Conservation (phyloP, 352 stramenopile species). For the Aphanomyces stellatus region DNA sequence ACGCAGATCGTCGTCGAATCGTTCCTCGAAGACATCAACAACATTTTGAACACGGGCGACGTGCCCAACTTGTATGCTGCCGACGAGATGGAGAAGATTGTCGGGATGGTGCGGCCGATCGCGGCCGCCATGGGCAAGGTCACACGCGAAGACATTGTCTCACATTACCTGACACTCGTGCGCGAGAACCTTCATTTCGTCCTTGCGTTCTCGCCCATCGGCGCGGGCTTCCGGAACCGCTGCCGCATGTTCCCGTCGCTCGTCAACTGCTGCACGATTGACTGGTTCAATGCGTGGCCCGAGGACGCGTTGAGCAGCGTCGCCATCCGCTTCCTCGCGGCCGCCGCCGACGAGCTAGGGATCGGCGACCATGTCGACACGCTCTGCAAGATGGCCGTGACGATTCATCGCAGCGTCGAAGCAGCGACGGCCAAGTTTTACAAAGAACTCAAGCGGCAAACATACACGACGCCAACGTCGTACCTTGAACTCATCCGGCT, state of each 20-base stretch:
- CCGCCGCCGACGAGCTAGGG: conserved; percentile 71
- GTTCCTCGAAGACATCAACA: conserved; percentile 94
- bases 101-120: conserved; percentile 71
- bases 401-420: conserved; percentile 89
- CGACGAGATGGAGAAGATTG: conserved; percentile 89
- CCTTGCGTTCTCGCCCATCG: conserved; percentile 89
- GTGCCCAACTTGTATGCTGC: conserved; percentile 88
- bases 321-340: conserved; percentile 82
- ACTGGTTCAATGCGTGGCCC: conserved; percentile 95
- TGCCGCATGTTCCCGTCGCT: conserved; percentile 93
- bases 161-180: conserved; percentile 87
- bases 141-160: conserved; percentile 74
- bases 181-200: conserved; percentile 92
- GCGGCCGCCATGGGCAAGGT: conserved; percentile 70
- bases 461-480: conserved; percentile 94
- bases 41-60: conserved; percentile 90
- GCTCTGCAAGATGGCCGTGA: conserved; percentile 89
- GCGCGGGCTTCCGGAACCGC: conserved; percentile 85
- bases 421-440: conserved; percentile 71
- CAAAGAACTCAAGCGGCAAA: conserved; percentile 77
- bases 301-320: conserved; percentile 90
- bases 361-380: conserved; percentile 85
- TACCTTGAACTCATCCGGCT: conserved; percentile 94
- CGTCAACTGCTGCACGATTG: conserved; percentile 93
- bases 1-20: conserved; percentile 90